These are phyloP conservation scores for Ilyonectria robusta DNA, from an alignment of 2,329 filamentous ascomycete species.

Conservation along the genomic window DNA sequence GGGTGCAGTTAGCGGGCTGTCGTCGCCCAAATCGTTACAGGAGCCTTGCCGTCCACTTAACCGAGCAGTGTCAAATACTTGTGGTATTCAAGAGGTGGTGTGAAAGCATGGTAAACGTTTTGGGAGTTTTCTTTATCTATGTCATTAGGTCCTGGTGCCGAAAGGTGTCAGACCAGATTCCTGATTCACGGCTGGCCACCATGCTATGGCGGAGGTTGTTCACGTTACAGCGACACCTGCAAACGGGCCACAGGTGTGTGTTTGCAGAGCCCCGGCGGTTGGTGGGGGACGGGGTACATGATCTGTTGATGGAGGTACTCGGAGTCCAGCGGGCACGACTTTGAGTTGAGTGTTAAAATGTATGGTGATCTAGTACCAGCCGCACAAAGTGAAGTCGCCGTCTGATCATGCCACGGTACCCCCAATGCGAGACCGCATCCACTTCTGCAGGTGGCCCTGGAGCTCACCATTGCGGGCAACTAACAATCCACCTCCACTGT, in stretches of 20 bases:
- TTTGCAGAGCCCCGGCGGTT: background rate
- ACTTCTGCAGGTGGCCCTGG: background rate
- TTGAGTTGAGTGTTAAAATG: background rate
- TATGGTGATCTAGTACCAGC: background rate
- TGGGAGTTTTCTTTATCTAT: background rate
- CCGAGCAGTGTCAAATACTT: background rate
- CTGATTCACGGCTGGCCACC: background rate
- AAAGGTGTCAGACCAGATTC: background rate
- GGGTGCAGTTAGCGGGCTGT: slow-evolving; percentile 10
- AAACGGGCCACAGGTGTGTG: background rate
- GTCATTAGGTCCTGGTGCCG: background rate
- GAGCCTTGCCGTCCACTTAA: background rate
- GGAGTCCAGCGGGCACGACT: background rate
- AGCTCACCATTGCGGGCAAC: slow-evolving; percentile 1
- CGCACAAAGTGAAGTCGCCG: no score
- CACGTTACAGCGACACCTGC: background rate
- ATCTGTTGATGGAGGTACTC: background rate
- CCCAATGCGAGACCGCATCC: background rate
- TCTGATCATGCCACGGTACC: slow-evolving; percentile 1
- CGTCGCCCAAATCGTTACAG: background rate
- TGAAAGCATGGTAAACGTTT: background rate
- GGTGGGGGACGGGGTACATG: background rate
- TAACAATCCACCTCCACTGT: background rate
- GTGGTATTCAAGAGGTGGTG: background rate
- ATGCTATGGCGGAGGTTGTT: background rate